Conservation (phyloP, 257 asterid genomes). For the Solanum commersonii region DNA sequence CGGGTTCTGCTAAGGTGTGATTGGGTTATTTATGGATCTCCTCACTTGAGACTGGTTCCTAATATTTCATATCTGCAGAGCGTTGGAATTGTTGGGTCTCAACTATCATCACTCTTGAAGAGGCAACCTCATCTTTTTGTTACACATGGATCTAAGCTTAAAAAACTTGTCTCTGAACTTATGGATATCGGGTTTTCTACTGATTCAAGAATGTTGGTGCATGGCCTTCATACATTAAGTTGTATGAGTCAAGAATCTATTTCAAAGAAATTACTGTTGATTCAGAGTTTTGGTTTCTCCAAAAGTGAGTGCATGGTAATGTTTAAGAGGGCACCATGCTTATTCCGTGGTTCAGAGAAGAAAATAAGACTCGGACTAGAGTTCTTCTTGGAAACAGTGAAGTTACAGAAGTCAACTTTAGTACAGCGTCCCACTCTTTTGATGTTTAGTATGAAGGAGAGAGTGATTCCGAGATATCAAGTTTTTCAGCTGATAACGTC, state of each 20-base stretch:
- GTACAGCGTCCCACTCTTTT: neutral
- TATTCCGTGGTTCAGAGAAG: conserved; percentile 5
- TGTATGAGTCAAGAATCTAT: neutral
- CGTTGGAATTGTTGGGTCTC: conserved; percentile 21
- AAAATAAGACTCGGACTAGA: conserved; percentile 9
- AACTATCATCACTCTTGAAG: conserved; percentile 7
- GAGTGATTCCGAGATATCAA: conserved; percentile 15
- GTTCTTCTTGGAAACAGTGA: conserved; percentile 11
- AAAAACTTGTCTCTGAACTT: conserved; percentile 9
- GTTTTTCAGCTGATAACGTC: conserved; percentile 10
- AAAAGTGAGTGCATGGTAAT: conserved; percentile 11
- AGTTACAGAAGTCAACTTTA: neutral
- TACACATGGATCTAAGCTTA: neutral
- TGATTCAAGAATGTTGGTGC: conserved; percentile 20
- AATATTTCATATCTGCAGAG: conserved; percentile 18
- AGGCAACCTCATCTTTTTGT: conserved; percentile 17
- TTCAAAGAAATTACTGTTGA: neutral
- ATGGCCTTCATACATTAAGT: conserved; percentile 5
- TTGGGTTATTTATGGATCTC: neutral
- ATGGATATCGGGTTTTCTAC: conserved; percentile 13
- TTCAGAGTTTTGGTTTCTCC: conserved; percentile 10
- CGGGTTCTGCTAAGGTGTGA: conserved; percentile 2
- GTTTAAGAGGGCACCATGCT: conserved; percentile 11
- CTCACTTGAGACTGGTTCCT: neutral
- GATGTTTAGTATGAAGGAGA: conserved; percentile 12